phyloP scores from a whole-genome alignment of 1,284 basidiomycete species.

The Melampsora larici-populina region DNA sequence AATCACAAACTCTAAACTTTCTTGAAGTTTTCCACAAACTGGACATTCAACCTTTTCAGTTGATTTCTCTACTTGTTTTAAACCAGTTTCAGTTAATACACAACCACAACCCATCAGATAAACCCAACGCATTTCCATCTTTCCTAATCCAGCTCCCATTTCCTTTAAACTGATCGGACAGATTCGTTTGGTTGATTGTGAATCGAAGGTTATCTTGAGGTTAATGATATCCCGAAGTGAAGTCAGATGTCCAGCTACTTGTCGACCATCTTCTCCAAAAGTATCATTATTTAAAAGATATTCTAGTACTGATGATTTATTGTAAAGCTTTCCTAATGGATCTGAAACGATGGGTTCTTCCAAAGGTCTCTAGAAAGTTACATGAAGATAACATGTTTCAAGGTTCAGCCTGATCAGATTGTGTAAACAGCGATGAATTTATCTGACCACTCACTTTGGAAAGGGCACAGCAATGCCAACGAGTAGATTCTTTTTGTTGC shows the following conservation, averaged over 20 bases:
- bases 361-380: conserved; percentile 64
- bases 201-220: conserved; percentile 72
- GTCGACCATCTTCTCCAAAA: conserved; percentile 47
- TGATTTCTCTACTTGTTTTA: conserved; percentile 59
- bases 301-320: conserved; percentile 85
- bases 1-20: conserved; percentile 17
- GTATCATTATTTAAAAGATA: conserved; percentile 66
- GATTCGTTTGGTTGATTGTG: conserved; percentile 65
- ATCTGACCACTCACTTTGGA: conserved; percentile 67
- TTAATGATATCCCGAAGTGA: conserved; percentile 73
- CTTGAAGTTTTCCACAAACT: conserved; percentile 22
- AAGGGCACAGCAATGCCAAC: conserved; percentile 84
- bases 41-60: conserved; percentile 22
- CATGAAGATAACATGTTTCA: conserved; percentile 18
- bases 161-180: conserved; percentile 86
- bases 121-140: conserved; percentile 64
- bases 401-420: not conserved
- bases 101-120: conserved; percentile 84
- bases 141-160: conserved; percentile 69
- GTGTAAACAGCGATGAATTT: not conserved
- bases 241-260: conserved; percentile 67
- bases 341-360: conserved; percentile 82
- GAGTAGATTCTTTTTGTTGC: conserved; percentile 75
- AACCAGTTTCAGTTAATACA: conserved; percentile 72
- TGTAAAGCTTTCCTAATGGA: conserved; percentile 84